Percentiles rank a stretch among this genome's conserved stretches.
These are phyloP conservation scores for Orbilia javanica DNA, from an alignment of 2,329 filamentous ascomycete species.

Conservation along the genomic window DNA sequence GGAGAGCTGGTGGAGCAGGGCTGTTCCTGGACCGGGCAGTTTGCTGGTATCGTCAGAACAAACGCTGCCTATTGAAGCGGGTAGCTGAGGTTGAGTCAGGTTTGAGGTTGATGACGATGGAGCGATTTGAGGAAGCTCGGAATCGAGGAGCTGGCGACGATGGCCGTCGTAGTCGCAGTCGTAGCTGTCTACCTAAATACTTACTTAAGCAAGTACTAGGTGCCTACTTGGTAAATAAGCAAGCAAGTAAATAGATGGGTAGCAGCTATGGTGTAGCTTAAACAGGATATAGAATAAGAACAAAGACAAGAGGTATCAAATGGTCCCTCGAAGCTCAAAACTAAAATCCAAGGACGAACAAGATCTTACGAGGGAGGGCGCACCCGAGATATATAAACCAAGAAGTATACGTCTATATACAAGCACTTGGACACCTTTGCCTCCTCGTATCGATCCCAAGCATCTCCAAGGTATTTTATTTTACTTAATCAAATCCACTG, in stretches of 20 bases:
- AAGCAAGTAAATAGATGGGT: background rate
- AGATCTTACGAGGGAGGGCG: no score
- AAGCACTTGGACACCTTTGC: background rate
- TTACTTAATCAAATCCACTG: background rate
- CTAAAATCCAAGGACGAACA: background rate
- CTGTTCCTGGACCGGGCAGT: background rate
- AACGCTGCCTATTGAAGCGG: conserved; percentile 25
- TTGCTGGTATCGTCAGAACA: conserved; percentile 8
- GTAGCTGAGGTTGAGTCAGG: background rate
- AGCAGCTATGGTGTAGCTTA: background rate
- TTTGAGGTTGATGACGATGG: background rate
- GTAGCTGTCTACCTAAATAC: background rate
- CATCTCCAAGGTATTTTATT: background rate
- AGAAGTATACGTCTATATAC: background rate
- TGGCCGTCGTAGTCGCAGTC: background rate
- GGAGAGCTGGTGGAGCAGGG: background rate
- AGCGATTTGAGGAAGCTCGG: background rate
- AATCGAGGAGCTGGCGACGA: background rate
- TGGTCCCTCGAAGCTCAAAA: background rate
- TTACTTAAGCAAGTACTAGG: no score
- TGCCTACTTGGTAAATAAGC: no score
- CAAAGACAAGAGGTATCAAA: background rate
- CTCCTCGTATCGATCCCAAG: background rate
- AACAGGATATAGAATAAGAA: background rate
- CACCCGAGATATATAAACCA: conserved; percentile 10